phyloP scores from a whole-genome alignment of 495 filamentous ascomycete genomes.

The Trichoderma erinaceum region DNA sequence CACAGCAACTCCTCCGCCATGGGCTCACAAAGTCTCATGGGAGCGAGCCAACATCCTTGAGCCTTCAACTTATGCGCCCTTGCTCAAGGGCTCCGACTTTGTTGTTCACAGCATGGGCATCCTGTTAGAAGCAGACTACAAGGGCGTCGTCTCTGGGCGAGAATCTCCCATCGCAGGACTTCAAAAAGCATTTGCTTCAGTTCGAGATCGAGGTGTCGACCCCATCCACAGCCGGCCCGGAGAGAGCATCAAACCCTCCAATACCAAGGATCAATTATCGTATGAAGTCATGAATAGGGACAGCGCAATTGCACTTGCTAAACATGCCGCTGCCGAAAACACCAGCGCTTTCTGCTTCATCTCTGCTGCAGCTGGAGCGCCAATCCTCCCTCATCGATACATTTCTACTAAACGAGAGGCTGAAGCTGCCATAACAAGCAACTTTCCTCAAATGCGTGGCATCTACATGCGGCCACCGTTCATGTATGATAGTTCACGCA shows the following conservation, averaged over 20 bases:
- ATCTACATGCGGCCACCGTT: conserved; percentile 84
- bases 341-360: conserved; percentile 75
- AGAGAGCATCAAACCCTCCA: conserved; percentile 55
- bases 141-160: conserved; percentile 75
- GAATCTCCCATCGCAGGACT: conserved; percentile 72
- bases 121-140: conserved; percentile 96
- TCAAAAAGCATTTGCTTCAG: conserved; percentile 61
- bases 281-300: conserved; percentile 99
- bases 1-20: conserved; percentile 64
- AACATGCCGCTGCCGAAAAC: conserved; percentile 60
- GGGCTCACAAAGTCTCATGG: conserved; percentile 81
- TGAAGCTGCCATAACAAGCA: conserved; percentile 65
- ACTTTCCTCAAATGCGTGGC: conserved; percentile 65
- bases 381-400: conserved; percentile 76
- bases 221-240: conserved; percentile 51
- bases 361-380: conserved; percentile 78
- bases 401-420: conserved; percentile 90
- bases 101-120: conserved; percentile 95
- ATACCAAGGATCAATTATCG: conserved; percentile 69
- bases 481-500: conserved; percentile 76
- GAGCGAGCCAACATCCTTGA: conserved; percentile 78
- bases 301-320: conserved; percentile 72
- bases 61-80: conserved; percentile 66
- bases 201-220: conserved; percentile 50
- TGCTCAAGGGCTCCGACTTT: conserved; percentile 66